Evolutionary conservation across 495 filamentous ascomycete genomes (phyloP), one percentile per base, ranked within the genome.

Genomic region (Parathielavia appendiculata): DNA sequence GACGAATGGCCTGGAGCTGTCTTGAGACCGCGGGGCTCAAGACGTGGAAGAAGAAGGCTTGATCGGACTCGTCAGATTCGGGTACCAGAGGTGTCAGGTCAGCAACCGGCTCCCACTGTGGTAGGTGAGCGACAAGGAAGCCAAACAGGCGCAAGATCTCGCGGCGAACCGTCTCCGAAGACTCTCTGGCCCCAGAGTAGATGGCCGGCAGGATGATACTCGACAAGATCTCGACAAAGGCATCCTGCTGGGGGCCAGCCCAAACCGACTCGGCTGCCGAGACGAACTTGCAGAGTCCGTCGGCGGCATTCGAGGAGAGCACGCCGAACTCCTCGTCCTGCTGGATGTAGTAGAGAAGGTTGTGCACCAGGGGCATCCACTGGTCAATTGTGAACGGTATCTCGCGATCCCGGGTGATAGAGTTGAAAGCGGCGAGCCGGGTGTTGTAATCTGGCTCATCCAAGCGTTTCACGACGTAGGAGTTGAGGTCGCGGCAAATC

Each of bases 41-140:
- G 41, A 96, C 82, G 61, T 96, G 95, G 70, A 77, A 87, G 75
- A 97, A 97, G 74, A 97, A 96, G 9, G 87, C 93, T 3, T 97
- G 90, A 40, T 95, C 84, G 6, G 76, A 71, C 19, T 78, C 75
- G 45, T 96, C 92, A 51, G 87, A 83, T 3, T 79, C 82, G 36
- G 86, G 83, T 35, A 92, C 81, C 22, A 98, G 79, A 0, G 77
- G 75, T 50, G 81, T 76, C 77, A 97, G 82, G 67, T 96, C 95
- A 35, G 79, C 75, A 41, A 96, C 81, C 44, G 83, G 78, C 6
- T 79, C 62, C 82, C 88, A 89, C 12, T 76, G 64, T 3, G 87
- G 80, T 62, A 92, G 85, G 41, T 81, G 71, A 56, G 85, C 83
- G 55, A 96, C 79, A 8, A 97, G 73, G 69, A 86, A 85, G 26